These are phyloP conservation scores for Colletotrichum lupini DNA, from an alignment of 2,329 filamentous ascomycete species.

Conservation along the genomic window DNA sequence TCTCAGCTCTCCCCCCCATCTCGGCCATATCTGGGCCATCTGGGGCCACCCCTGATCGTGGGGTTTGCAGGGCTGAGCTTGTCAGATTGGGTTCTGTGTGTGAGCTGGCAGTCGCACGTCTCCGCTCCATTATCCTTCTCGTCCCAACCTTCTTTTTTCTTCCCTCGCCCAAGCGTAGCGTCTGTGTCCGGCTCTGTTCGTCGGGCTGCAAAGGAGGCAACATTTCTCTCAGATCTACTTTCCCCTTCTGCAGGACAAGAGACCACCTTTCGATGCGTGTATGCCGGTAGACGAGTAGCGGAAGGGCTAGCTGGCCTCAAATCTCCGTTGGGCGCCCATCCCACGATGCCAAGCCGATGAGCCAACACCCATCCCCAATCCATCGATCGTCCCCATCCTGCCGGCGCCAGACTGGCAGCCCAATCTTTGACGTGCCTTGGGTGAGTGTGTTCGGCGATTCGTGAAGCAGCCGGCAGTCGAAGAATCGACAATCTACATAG, in stretches of 20 bases:
- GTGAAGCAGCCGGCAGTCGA: neutral
- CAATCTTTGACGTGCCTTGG: neutral
- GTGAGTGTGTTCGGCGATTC: neutral
- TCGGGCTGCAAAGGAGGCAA: slow-evolving; percentile 12
- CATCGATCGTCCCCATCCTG: neutral
- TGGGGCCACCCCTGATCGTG: slow-evolving; percentile 32
- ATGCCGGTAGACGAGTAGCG: too few relatives aligned
- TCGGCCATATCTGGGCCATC: neutral
- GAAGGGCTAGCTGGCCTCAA: slow-evolving; percentile 13
- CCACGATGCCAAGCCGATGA: slow-evolving; percentile 23
- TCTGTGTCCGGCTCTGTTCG: neutral
- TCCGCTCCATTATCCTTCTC: slow-evolving; percentile 9
- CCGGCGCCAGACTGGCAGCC: slow-evolving; percentile 1
- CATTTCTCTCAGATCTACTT: neutral
- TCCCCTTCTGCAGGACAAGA: neutral
- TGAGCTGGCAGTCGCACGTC: slow-evolving; percentile 31
- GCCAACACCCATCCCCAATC: slow-evolving; percentile 3
- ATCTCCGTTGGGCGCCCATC: slow-evolving; percentile 7
- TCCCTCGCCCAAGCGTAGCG: neutral
- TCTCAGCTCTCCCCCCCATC: neutral
- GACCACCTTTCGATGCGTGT: neutral
- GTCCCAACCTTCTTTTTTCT: slow-evolving; percentile 22
- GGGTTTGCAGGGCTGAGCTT: slow-evolving; percentile 37
- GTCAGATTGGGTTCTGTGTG: slow-evolving; percentile 28
- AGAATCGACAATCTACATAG: neutral